phyloP scores from a whole-genome alignment of 169 alveolate genomes.

The Eimeria acervulina region DNA sequence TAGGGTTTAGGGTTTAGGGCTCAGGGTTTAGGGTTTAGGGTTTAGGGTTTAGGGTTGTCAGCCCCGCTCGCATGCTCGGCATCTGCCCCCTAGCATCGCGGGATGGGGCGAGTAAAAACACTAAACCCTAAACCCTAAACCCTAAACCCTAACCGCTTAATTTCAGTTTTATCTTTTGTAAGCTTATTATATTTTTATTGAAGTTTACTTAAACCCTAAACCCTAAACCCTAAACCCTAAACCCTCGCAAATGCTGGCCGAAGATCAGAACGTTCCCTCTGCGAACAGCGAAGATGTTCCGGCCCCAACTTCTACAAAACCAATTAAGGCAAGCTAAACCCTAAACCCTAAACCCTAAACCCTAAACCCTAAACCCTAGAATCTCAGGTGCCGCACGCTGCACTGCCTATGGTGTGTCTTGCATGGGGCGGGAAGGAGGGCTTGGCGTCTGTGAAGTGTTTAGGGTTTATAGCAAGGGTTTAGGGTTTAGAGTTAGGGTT shows the following conservation, averaged over 20 bases:
- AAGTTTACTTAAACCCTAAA: neutral
- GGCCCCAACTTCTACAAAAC: neutral
- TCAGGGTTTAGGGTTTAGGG: slow-evolving; percentile 12
- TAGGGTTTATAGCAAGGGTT: no score
- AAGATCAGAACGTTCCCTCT: slow-evolving; percentile 41
- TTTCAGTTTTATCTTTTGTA: neutral
- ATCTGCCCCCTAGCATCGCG: neutral
- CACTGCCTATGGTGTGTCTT: no score
- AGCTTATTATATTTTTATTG: no score
- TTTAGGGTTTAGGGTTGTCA: no score
- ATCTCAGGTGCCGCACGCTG: no score
- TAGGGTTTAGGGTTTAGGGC: neutral
- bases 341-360: neutral
- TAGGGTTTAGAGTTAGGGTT: neutral
- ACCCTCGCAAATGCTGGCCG: neutral
- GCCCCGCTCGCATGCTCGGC: neutral
- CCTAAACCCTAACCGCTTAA: slow-evolving; percentile 22
- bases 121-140: slow-evolving; percentile 9
- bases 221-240: slow-evolving; percentile 44
- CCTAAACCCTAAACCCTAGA: slow-evolving; percentile 19
- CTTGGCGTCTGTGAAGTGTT: no score
- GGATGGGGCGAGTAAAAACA: neutral
- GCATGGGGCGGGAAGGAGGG: no score
- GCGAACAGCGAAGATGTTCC: slow-evolving; percentile 6
- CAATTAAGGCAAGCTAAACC: slow-evolving; percentile 39